Evolutionary conservation across 2,329 filamentous ascomycete species (phyloP).

Genomic region (Ascochyta pisi): DNA sequence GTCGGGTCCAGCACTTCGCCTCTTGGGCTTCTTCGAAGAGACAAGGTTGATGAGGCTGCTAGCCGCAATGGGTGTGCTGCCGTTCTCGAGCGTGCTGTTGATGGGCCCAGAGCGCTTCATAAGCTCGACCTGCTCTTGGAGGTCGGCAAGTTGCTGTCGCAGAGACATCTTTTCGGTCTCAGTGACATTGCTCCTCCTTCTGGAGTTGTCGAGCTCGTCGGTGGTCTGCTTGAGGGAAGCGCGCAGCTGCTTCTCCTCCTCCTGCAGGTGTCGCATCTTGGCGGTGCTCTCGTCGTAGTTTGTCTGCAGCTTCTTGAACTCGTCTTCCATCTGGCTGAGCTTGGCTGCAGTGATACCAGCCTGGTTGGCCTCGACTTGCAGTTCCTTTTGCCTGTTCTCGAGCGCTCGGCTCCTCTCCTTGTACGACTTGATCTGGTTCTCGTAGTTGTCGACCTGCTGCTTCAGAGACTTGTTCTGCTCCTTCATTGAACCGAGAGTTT

Average conservation of each 20-base stretch:
- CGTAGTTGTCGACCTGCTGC: conserved; percentile 92
- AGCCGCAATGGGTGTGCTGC: conserved; percentile 58
- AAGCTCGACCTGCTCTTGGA: conserved; percentile 90
- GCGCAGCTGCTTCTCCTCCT: conserved; percentile 86
- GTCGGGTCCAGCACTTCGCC: conserved; percentile 88
- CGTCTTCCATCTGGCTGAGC: conserved; percentile 88
- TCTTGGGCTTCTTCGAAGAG: conserved; percentile 94
- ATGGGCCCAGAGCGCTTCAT: conserved; percentile 79
- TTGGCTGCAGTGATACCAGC: conserved; percentile 93
- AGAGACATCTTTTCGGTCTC: conserved; percentile 87
- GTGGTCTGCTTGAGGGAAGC: conserved; percentile 82
- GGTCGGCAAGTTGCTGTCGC: conserved; percentile 84
- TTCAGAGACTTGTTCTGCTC: conserved; percentile 90
- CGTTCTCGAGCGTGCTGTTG: conserved; percentile 72
- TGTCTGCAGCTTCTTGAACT: conserved; percentile 89
- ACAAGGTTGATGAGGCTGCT: conserved; percentile 95
- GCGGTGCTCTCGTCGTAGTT: conserved; percentile 89
- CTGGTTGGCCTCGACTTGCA: conserved; percentile 96
- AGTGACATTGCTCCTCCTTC: conserved; percentile 74
- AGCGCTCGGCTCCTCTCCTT: conserved; percentile 89
- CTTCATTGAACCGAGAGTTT: conserved; percentile 90
- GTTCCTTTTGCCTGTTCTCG: conserved; percentile 87
- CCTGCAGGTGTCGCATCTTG: conserved; percentile 92
- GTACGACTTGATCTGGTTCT: conserved; percentile 95
- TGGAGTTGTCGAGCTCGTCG: conserved; percentile 80